phyloP scores from a whole-genome alignment of 441 rosid genomes.

The Omphalea diandra region DNA sequence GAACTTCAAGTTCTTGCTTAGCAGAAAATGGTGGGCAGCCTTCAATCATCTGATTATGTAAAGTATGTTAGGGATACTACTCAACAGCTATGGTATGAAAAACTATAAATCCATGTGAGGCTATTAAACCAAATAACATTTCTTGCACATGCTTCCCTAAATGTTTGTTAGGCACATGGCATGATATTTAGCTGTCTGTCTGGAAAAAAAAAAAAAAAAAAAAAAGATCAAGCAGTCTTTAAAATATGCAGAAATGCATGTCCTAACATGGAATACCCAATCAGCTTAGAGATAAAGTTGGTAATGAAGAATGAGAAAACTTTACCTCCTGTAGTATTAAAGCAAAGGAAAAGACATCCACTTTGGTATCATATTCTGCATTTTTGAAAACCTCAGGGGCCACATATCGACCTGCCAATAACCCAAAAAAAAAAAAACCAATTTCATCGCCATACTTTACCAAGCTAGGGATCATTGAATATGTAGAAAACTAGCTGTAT shows the following conservation, averaged over 20 bases:
- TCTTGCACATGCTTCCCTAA: neutral
- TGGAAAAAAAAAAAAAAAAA: too few species aligned
- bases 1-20: constrained; percentile 66
- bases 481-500: neutral
- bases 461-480: too few species aligned
- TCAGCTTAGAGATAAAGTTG: neutral
- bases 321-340: constrained; percentile 89
- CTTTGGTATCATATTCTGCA: constrained; percentile 87
- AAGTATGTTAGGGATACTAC: constrained; percentile 20
- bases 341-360: constrained; percentile 93
- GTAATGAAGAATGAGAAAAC: neutral
- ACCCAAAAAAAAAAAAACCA: constrained; percentile 28
- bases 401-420: constrained; percentile 67
- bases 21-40: constrained; percentile 70
- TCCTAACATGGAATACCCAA: neutral
- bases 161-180: neutral
- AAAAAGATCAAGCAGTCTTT: too few species aligned
- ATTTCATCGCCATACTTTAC: constrained; percentile 21
- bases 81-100: neutral
- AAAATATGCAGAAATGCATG: neutral
- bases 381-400: constrained; percentile 87
- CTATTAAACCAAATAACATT: constrained; percentile 3
- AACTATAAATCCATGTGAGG: neutral
- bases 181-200: neutral
- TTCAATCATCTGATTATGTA: constrained; percentile 81